These are phyloP conservation scores for Sclerospora graminicola DNA, from an alignment of 352 stramenopile genomes.

Conservation along the genomic window DNA sequence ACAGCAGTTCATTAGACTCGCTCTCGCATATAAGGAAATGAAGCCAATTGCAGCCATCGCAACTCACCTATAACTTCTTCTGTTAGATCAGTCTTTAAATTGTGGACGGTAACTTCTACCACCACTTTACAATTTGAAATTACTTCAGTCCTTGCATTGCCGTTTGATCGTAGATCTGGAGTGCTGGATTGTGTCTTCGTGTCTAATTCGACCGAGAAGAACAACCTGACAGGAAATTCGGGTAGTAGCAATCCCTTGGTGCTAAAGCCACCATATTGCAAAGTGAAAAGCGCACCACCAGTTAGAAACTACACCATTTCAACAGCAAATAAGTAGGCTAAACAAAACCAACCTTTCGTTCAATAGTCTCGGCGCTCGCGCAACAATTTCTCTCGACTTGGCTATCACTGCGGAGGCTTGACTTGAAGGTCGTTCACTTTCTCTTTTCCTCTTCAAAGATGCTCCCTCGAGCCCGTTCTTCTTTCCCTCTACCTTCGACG, in stretches of 20 bases:
- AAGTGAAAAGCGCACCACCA: conserved; percentile 2
- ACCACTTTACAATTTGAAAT: conserved; percentile 11
- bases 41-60: not conserved
- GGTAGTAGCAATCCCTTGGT: conserved; percentile 37
- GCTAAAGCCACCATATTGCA: conserved; percentile 2
- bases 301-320: conserved; percentile 4
- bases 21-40: not conserved
- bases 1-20: not conserved
- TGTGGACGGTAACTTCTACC: conserved; percentile 62
- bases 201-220: conserved; percentile 60
- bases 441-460: conserved; percentile 62
- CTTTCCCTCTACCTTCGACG: conserved; percentile 20
- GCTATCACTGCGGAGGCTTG: conserved; percentile 8
- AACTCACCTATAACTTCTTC: conserved; percentile 38
- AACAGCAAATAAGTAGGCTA: not conserved
- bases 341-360: conserved; percentile 34
- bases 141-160: conserved; percentile 2
- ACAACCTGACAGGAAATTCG: conserved; percentile 41
- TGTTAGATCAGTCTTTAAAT: conserved; percentile 32
- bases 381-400: conserved; percentile 54
- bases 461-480: conserved; percentile 16
- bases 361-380: conserved; percentile 39
- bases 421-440: conserved; percentile 25
- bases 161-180: conserved; percentile 2
- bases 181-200: conserved; percentile 7